phyloP scores from a whole-genome alignment of 148 eudicot genomes.

The Polygonum maritimum region DNA sequence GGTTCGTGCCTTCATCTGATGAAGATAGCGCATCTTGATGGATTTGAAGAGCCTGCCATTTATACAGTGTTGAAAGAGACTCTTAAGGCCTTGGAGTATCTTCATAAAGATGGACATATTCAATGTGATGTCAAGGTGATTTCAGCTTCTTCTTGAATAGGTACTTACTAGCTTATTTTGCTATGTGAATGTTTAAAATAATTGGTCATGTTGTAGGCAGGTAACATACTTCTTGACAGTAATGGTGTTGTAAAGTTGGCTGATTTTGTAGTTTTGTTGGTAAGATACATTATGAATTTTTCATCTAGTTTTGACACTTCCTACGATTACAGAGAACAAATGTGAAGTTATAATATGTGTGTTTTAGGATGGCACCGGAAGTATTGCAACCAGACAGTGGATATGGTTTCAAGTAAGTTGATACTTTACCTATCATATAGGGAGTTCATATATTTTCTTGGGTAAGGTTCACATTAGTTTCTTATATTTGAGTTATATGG shows the following conservation, averaged over 20 bases:
- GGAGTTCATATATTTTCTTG: neutral
- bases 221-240: constrained; percentile 76
- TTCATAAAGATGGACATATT: constrained; percentile 91
- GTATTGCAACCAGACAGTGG: constrained; percentile 94
- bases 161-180: neutral
- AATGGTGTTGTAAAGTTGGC: constrained; percentile 82
- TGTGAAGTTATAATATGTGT: constrained; percentile 1
- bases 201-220: constrained; percentile 54
- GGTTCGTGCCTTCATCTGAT: constrained; percentile 95
- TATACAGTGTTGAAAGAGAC: constrained; percentile 85
- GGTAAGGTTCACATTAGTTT: neutral
- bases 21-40: constrained; percentile 90
- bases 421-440: neutral
- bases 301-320: neutral
- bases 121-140: constrained; percentile 95
- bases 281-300: constrained; percentile 16
- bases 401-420: constrained; percentile 88
- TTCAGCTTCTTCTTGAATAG: neutral
- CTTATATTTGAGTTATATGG: no score
- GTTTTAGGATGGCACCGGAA: constrained; percentile 97
- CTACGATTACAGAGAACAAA: neutral
- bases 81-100: constrained; percentile 84
- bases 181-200: neutral
- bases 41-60: constrained; percentile 88
- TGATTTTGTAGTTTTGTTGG: constrained; percentile 98